phyloP scores from a whole-genome alignment of 805 yeast genomes.

The Henningerozyma blattae region DNA sequence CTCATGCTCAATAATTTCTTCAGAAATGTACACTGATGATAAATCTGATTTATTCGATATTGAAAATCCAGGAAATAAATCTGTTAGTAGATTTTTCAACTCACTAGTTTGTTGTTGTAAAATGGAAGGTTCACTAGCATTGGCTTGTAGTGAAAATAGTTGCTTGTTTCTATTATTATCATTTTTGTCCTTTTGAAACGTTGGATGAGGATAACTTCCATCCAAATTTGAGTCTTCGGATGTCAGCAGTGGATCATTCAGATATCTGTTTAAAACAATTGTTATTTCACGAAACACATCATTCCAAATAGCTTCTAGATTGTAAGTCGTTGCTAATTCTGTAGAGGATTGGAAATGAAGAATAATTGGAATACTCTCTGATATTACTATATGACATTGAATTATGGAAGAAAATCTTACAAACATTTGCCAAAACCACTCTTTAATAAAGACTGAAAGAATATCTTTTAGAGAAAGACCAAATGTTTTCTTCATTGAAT shows the following conservation, averaged over 20 bases:
- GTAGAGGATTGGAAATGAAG: constrained; percentile 19
- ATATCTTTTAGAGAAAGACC: constrained; percentile 34
- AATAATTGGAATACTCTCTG: constrained; percentile 36
- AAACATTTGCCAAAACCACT: constrained; percentile 62
- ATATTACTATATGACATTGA: constrained; percentile 58
- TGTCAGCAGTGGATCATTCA: constrained; percentile 9
- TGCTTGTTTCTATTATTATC: constrained; percentile 1
- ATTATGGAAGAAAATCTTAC: constrained; percentile 47
- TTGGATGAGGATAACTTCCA: too few relatives aligned
- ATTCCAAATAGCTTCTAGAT: constrained; percentile 32
- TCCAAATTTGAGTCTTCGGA: background rate
- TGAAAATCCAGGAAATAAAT: constrained; percentile 60
- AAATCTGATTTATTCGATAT: constrained; percentile 25
- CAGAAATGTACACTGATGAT: constrained; percentile 41
- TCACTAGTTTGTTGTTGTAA: constrained; percentile 28
- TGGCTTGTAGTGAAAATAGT: constrained; percentile 17
- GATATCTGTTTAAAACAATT: constrained; percentile 11
- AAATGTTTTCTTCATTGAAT: constrained; percentile 14
- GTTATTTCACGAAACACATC: constrained; percentile 26
- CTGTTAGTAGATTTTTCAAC: constrained; percentile 37
- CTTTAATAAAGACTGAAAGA: constrained; percentile 46
- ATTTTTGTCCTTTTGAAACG: too few relatives aligned
- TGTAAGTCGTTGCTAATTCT: constrained; percentile 20
- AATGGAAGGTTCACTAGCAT: constrained; percentile 13
- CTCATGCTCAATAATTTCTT: constrained; percentile 45